A percentile compares a stretch with the other conserved stretches of the same genome.
These are phyloP conservation scores for Prunus mira DNA, from an alignment of 306 rosid species.

Conservation along the genomic window DNA sequence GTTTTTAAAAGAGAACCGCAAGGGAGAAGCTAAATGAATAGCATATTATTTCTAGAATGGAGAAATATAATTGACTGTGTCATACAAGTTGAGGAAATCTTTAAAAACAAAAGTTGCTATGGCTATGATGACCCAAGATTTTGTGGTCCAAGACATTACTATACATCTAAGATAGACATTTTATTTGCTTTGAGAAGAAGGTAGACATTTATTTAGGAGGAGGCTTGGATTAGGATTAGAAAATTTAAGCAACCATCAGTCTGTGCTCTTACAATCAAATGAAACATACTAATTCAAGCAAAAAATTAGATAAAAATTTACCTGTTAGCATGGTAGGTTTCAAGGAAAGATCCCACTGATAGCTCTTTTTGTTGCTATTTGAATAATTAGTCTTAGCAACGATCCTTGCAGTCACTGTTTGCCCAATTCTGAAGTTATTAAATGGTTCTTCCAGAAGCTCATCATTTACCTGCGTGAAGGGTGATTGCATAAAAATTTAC, in stretches of 20 bases:
- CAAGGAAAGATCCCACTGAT: slow-evolving; percentile 77
- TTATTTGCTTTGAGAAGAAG: not conserved
- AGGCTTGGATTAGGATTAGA: not conserved
- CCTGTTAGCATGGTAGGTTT: slow-evolving; percentile 60
- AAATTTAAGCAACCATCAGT: not conserved
- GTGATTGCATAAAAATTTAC: slow-evolving; percentile 2
- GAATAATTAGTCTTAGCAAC: slow-evolving; percentile 61
- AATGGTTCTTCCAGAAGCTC: slow-evolving; percentile 62
- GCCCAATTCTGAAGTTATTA: slow-evolving; percentile 65
- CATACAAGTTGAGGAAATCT: not conserved
- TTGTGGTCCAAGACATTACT: not conserved
- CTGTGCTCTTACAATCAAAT: not conserved
- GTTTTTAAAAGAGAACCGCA: too few relatives aligned
- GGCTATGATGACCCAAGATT: not conserved
- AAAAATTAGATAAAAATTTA: slow-evolving; percentile 19
- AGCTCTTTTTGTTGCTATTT: slow-evolving; percentile 39
- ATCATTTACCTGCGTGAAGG: slow-evolving; percentile 52
- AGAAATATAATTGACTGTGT: not conserved
- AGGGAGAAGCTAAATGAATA: too few relatives aligned
- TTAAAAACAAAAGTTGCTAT: not conserved
- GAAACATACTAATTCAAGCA: slow-evolving; percentile 4
- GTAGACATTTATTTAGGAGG: not conserved
- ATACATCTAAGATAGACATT: not conserved
- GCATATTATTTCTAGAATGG: not conserved
- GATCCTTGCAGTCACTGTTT: slow-evolving; percentile 68